Base-by-base conservation (phyloP, 139 green algal species). In the Chlorella sorokiniana region DNA sequence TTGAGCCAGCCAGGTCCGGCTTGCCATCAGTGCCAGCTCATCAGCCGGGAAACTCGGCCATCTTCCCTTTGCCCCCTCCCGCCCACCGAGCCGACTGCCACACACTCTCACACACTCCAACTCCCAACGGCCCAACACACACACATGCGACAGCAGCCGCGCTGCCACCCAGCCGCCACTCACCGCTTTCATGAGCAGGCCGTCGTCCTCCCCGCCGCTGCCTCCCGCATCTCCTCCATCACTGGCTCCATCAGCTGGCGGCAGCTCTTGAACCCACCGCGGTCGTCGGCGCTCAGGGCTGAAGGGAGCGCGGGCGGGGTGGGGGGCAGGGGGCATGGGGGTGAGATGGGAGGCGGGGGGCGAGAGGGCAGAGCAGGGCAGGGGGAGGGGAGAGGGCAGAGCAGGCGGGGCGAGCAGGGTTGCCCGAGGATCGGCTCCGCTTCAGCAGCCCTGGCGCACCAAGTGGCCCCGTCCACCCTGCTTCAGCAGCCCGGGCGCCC, bases 161-260 rank as follows among this genome's bases (percentile, higher is more conserved):
- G 23, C 31, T 29, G 41, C 42, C 38, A 3, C 10, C 14, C 67
- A 56, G 6, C 51, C 20, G 20, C 23, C 1, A 33, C 67, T 41
- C 23, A 83, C 63, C 69, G 82, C 82, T 51, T 79, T 81, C 31
- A 83, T 41, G 52, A 77, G 76, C 78, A 84, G 40, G 10, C 83
- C 72, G 40, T 88, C 86, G 62, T 89, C 82, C 35, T 74, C 75
- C 18, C 78, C 64, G 71, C 71, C 14, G 73, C 73, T 54, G 73
- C 83, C 40, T 86, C 81, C 23, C 89, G 61, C 81, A 89, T 88
- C 52, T 90, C 81, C 33, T 87, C 81, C 11, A 91, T 81, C 5
- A 91, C 87, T 1, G 86, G 83, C 35, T 85, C 79, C 79, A 91
- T 85, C 33, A 91, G 87, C 75, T 90, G 82, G 2, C 74, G 42